phyloP scores from a whole-genome alignment of 2,329 filamentous ascomycete species.

The Aureobasidium sp. region DNA sequence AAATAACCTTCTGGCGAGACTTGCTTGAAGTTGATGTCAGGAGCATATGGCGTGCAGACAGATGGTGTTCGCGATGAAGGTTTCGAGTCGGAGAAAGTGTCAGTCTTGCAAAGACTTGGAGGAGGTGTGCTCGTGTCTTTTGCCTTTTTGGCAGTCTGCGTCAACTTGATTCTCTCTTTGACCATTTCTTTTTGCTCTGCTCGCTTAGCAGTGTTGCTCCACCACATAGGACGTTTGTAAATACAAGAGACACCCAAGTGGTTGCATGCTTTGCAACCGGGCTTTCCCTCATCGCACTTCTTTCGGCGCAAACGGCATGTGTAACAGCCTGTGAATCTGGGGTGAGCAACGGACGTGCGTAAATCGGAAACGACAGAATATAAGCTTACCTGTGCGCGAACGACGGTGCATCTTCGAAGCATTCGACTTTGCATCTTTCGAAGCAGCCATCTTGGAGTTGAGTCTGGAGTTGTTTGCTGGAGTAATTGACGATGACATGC shows the following conservation, averaged over 20 bases:
- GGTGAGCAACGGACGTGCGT: constrained; percentile 51
- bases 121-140: constrained; percentile 52
- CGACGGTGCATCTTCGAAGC: constrained; percentile 86
- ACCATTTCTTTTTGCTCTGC: constrained; percentile 86
- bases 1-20: constrained; percentile 47
- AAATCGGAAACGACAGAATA: constrained; percentile 42
- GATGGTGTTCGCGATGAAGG: constrained; percentile 68
- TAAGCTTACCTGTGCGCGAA: constrained; percentile 80
- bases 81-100: constrained; percentile 68
- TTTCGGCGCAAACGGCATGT: constrained; percentile 61
- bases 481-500: constrained; percentile 40
- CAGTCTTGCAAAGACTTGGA: constrained; percentile 71
- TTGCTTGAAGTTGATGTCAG: constrained; percentile 61
- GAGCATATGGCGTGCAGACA: constrained; percentile 69
- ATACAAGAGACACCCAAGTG: constrained; percentile 81
- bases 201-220: constrained; percentile 85
- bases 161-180: constrained; percentile 96
- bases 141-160: constrained; percentile 85
- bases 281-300: constrained; percentile 63
- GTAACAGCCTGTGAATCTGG: constrained; percentile 50
- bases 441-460: constrained; percentile 44
- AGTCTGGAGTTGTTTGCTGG: constrained; percentile 35
- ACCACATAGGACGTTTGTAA: constrained; percentile 96
- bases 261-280: constrained; percentile 56
- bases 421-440: constrained; percentile 44